Evolutionary conservation across 2,329 filamentous ascomycete species (phyloP), one percentile per base, ranked within the genome.

Genomic region (Sclerotinia glacialis): DNA sequence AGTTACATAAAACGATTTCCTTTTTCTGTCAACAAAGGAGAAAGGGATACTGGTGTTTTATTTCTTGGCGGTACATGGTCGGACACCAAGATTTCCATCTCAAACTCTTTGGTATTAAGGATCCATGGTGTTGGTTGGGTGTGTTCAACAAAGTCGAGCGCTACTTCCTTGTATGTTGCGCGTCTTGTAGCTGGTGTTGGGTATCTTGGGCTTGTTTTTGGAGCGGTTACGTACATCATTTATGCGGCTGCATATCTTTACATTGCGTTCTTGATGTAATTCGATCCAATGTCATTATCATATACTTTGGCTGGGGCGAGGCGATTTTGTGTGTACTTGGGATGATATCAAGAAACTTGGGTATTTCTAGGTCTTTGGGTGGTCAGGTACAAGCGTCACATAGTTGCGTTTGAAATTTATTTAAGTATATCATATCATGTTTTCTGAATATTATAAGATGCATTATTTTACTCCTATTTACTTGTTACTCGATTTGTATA

Each of bases 1-100:
- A 71, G 69, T 71, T 72, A 75, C 71, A 76, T 75, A 77, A 73
- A 76, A 73, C 71, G 73, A 75, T 74, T 75, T 73, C 70, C 69
- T 72, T 74, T 75, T 69, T 65, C 71, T 60, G 56, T 66, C 64
- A 66, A 18, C 34, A 67, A 66, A 56, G 53, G 64, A 68, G 72
- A 73, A 72, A 54, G 54, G 71, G 68, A 67, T 61, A 66, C 58
- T 44, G 72, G 72, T 72, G 73, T 76, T 74, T 73, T 69, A 66
- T 63, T 70, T 53, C 31, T 28, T 69, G 55, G 60, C 70, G 72
- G 68, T 71, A 69, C 70, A 72, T 66, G 71, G 63, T 73, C 70
- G 72, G 66, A 70, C 42, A 72, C 70, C 70, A 74, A 73, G 72
- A 74, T 72, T 69, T 74, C 69, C 16, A n/a, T 71, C 72, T 75